Evolutionary conservation across 768 basidiomycete species (phyloP).

Genomic region (Boletus insuetus): DNA sequence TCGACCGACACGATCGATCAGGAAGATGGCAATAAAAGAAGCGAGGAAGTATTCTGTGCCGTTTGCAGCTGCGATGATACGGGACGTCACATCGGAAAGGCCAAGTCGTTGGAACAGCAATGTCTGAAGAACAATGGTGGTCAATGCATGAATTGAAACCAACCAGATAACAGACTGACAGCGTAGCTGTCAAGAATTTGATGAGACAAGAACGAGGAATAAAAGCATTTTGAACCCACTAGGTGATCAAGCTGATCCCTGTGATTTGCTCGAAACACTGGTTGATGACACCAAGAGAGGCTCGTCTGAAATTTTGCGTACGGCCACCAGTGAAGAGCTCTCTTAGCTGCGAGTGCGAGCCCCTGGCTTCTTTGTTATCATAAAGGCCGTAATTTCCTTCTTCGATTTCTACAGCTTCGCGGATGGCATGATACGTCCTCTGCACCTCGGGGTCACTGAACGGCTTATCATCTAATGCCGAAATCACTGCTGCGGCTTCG

Average conservation of each 20-base stretch:
- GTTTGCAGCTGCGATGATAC: slow-evolving; percentile 64
- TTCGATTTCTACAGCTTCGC: slow-evolving; percentile 51
- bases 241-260: slow-evolving; percentile 66
- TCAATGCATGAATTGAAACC: not conserved
- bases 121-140: slow-evolving; percentile 31
- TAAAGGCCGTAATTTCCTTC: slow-evolving; percentile 5
- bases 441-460: slow-evolving; percentile 45
- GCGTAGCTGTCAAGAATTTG: slow-evolving; percentile 27
- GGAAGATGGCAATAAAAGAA: slow-evolving; percentile 66
- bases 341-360: slow-evolving; percentile 34
- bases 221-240: slow-evolving; percentile 37
- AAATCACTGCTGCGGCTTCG: slow-evolving; percentile 59
- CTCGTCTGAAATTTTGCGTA: slow-evolving; percentile 59
- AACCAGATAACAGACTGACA: slow-evolving; percentile 13
- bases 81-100: slow-evolving; percentile 53
- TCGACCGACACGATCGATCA: slow-evolving; percentile 72
- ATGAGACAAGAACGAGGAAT: slow-evolving; percentile 18
- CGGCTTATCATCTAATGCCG: slow-evolving; percentile 55
- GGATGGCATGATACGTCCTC: slow-evolving; percentile 52
- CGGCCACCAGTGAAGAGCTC: slow-evolving; percentile 56
- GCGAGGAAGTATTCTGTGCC: slow-evolving; percentile 72
- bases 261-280: slow-evolving; percentile 72
- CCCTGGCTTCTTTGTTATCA: not conserved
- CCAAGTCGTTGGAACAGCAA: slow-evolving; percentile 58
- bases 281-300: slow-evolving; percentile 50